Evolutionary conservation across 345 rosid species (phyloP).

Genomic region (Eucalyptus leucophloia): DNA sequence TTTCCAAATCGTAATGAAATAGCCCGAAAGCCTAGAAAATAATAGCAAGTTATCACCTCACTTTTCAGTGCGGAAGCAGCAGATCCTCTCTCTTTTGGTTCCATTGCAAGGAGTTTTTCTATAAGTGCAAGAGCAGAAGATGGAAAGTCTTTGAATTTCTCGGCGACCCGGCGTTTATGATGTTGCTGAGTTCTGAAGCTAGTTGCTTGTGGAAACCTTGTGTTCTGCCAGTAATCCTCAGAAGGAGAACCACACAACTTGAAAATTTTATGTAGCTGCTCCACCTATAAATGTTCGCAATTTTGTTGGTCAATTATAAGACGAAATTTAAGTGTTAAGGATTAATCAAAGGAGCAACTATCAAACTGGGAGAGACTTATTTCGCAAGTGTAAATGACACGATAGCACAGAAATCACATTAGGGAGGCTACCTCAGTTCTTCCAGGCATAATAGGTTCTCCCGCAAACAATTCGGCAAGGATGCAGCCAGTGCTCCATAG

Average conservation of each 20-base stretch:
- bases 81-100: conserved; percentile 58
- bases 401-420: background rate
- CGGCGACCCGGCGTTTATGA: conserved; percentile 43
- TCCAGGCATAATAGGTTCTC: conserved; percentile 94
- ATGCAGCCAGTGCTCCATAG: conserved; percentile 94
- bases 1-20: background rate
- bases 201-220: conserved; percentile 55
- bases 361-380: background rate
- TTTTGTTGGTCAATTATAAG: background rate
- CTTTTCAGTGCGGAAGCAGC: conserved; percentile 43
- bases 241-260: conserved; percentile 92
- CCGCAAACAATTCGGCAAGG: conserved; percentile 68
- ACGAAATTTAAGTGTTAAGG: background rate
- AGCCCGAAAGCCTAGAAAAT: background rate
- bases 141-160: conserved; percentile 46
- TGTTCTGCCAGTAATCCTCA: conserved; percentile 69
- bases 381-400: background rate
- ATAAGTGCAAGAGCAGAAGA: conserved; percentile 40
- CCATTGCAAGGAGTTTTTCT: conserved; percentile 61
- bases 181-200: conserved; percentile 67
- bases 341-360: background rate
- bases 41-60: conserved; percentile 24
- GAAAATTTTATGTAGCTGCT: conserved; percentile 92
- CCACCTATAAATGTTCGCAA: conserved; percentile 38
- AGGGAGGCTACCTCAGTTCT: conserved; percentile 68